phyloP scores from a whole-genome alignment of 129 eudicot species.

The Gnaphalium uliginosum region DNA sequence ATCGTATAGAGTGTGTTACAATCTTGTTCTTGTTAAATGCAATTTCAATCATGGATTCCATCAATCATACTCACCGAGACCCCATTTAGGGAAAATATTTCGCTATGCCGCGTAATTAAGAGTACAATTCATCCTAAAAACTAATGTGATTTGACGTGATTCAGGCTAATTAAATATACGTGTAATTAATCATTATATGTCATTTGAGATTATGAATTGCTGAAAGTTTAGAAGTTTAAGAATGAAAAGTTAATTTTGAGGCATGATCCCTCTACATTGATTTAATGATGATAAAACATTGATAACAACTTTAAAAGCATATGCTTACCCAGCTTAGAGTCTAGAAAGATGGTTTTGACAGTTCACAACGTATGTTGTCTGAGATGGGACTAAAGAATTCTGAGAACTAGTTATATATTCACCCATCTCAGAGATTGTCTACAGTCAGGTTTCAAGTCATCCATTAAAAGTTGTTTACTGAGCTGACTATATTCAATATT shows the following conservation, averaged over 20 bases:
- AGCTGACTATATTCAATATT: too few species aligned
- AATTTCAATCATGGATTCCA: neutral
- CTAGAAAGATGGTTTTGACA: too few species aligned
- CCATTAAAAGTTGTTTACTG: too few species aligned
- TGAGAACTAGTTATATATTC: too few species aligned
- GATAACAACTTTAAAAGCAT: too few species aligned
- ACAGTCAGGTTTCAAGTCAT: too few species aligned
- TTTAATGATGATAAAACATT: too few species aligned
- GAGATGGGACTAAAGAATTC: too few species aligned
- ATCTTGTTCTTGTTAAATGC: neutral
- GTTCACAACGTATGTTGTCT: too few species aligned
- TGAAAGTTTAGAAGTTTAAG: neutral
- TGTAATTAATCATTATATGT: neutral
- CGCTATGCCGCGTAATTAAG: slow-evolving; percentile 36
- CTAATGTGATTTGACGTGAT: slow-evolving; percentile 30
- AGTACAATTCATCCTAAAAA: slow-evolving; percentile 34
- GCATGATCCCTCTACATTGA: too few species aligned
- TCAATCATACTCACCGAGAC: slow-evolving; percentile 36
- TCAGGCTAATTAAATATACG: neutral
- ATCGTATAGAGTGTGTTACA: neutral
- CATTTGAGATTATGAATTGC: neutral
- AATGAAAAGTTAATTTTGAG: slow-evolving; percentile 33
- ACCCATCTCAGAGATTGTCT: too few species aligned
- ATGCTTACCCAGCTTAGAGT: too few species aligned
- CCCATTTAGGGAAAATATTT: slow-evolving; percentile 9